A percentile compares a stretch with the other conserved stretches of the same genome.
Evolutionary conservation across 2,329 filamentous ascomycete species (phyloP).

Genomic region (Fusarium piperis): DNA sequence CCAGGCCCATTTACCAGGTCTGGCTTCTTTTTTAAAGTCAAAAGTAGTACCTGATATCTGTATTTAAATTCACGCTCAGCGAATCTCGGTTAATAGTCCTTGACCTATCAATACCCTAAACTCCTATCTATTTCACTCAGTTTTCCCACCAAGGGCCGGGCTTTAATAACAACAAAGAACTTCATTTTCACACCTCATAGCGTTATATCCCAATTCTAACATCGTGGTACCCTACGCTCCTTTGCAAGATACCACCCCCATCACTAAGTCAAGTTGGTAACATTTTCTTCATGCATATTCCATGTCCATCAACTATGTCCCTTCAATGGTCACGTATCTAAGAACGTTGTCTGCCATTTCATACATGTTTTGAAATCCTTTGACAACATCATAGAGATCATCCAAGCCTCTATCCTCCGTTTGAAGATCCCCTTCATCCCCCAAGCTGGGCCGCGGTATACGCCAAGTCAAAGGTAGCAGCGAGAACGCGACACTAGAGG

Average conservation of each 20-base stretch:
- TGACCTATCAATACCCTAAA: no score
- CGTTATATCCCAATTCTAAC: no score
- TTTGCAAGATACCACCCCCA: neutral
- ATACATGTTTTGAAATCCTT: neutral
- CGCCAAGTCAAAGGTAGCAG: constrained; percentile 2
- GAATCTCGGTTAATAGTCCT: no score
- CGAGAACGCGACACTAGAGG: neutral
- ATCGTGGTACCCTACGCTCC: neutral
- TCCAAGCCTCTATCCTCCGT: neutral
- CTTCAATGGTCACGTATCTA: neutral
- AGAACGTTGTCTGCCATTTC: constrained; percentile 1
- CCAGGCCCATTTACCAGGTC: no score
- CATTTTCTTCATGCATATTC: neutral
- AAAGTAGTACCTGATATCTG: no score
- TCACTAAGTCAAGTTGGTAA: no score
- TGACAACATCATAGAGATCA: neutral
- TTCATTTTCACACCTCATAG: no score
- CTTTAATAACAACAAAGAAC: no score
- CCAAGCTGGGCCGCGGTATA: neutral
- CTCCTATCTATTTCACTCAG: no score
- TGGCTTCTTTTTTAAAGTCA: no score
- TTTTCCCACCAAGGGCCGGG: no score
- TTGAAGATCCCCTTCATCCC: neutral
- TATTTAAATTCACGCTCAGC: no score
- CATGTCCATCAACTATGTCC: neutral